Evolutionary conservation across 169 alveolate species (phyloP).

Genomic region (Condylostoma magnum): DNA sequence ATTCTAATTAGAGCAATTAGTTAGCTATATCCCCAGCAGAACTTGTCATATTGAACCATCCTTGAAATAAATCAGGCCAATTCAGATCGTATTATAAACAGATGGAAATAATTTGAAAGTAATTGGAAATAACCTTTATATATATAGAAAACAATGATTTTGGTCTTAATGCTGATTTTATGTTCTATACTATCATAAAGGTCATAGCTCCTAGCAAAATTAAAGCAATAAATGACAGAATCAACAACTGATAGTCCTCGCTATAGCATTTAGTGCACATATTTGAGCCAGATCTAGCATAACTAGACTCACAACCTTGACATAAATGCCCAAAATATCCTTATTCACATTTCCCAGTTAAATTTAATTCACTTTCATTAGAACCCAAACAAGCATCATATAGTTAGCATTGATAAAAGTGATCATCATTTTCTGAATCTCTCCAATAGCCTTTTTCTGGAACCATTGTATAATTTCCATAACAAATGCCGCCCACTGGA

Average conservation of each 20-base stretch:
- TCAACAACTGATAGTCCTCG: neutral
- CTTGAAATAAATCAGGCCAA: conserved; percentile 16
- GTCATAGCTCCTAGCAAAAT: neutral
- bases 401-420: conserved; percentile 2
- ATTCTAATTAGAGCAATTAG: conserved; percentile 7
- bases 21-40: neutral
- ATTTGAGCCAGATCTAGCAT: neutral
- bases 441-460: conserved; percentile 23
- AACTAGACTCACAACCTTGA: conserved; percentile 9
- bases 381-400: conserved; percentile 6
- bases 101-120: neutral
- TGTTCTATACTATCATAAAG: neutral
- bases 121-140: conserved; percentile 18
- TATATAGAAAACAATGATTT: conserved; percentile 8
- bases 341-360: neutral
- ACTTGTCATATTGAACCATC: neutral
- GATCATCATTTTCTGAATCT: neutral
- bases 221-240: neutral
- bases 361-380: neutral
- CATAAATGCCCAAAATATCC: conserved; percentile 22
- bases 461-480: neutral
- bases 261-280: conserved; percentile 5
- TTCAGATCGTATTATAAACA: neutral
- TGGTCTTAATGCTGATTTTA: conserved; percentile 8
- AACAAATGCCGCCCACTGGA: conserved; percentile 21